phyloP scores from a whole-genome alignment of 345 rosid species.

The Reutealis trisperma region DNA sequence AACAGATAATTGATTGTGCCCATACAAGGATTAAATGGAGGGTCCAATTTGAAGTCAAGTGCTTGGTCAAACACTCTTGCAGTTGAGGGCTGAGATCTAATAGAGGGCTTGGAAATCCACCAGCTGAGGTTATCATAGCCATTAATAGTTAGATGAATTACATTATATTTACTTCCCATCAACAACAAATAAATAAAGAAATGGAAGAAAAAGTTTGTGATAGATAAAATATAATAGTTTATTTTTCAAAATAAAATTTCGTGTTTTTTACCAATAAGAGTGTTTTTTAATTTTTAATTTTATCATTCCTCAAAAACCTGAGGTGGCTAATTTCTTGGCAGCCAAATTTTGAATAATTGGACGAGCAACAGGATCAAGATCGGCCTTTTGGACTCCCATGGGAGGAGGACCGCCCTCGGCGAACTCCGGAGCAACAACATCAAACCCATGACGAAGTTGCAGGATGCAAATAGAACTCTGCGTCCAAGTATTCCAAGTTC shows the following conservation, averaged over 20 bases:
- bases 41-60: slow-evolving; percentile 43
- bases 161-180: too few relatives aligned
- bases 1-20: slow-evolving; percentile 54
- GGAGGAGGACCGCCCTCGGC: slow-evolving; percentile 67
- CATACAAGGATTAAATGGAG: slow-evolving; percentile 65
- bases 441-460: slow-evolving; percentile 58
- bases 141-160: too few relatives aligned
- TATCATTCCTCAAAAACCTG: slow-evolving; percentile 35
- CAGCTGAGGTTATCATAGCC: slow-evolving; percentile 51
- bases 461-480: slow-evolving; percentile 53
- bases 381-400: slow-evolving; percentile 46
- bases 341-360: slow-evolving; percentile 55
- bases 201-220: too few relatives aligned
- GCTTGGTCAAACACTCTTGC: slow-evolving; percentile 53
- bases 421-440: slow-evolving; percentile 34
- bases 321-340: slow-evolving; percentile 74
- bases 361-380: slow-evolving; percentile 45
- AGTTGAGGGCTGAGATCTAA: slow-evolving; percentile 45
- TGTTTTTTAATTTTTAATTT: too few relatives aligned
- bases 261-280: too few relatives aligned
- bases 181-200: too few relatives aligned
- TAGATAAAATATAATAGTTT: too few relatives aligned
- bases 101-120: slow-evolving; percentile 63
- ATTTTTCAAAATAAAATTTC: too few relatives aligned
- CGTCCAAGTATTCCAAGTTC: slow-evolving; percentile 66